Base-by-base conservation (phyloP, 768 basidiomycete species). In the Termitomyces sp. region DNA sequence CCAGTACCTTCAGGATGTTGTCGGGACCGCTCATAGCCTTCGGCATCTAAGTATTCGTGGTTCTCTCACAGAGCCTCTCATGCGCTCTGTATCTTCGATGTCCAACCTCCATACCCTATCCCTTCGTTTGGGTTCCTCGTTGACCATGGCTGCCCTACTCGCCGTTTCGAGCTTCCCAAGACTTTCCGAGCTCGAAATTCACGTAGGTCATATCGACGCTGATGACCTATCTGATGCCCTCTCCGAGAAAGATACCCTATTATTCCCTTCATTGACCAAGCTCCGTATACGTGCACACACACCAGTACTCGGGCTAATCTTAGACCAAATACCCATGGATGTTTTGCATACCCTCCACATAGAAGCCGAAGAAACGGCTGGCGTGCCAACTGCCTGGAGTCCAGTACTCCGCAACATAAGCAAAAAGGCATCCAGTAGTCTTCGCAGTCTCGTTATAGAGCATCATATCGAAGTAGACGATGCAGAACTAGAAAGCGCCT, bases 141-240 rank as follows among this genome's bases (percentile, higher is more conserved):
- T 82, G 54, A 71, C 71, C 22, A 67, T 59, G 16, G 69, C 70
- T 24, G 73, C 75, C 12, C 58, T 83, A 20, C 59, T 70, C 54
- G 69, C 75, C 3, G 64, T 81, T 42, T 70, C 73, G 20, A 58
- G 59, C 20, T 74, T 81, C 27, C 75, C 76, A 9, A 42, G 46
- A 33, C 73, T 83, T 57, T 58, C 56, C 22, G 69, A 78, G 44
- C 70, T 83, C 36, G 75, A 81, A 56, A 54, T 82, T 11, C 80
- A 83, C 55, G 78, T 75, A 2, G 69, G 72, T 11, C 72, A 73
- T 61, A 61, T 82, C 30, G 68, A 70, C 24, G 34, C 61, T 5
- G 66, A 73, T 33, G 61, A 64, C 9, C 47, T 75, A 30, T 39
- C 63, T 34, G 55, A 66, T 33, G 36, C 63, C 6, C 49, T 34